Evolutionary conservation across 441 rosid species (phyloP).

Genomic region (Syzygium syzygioides): DNA sequence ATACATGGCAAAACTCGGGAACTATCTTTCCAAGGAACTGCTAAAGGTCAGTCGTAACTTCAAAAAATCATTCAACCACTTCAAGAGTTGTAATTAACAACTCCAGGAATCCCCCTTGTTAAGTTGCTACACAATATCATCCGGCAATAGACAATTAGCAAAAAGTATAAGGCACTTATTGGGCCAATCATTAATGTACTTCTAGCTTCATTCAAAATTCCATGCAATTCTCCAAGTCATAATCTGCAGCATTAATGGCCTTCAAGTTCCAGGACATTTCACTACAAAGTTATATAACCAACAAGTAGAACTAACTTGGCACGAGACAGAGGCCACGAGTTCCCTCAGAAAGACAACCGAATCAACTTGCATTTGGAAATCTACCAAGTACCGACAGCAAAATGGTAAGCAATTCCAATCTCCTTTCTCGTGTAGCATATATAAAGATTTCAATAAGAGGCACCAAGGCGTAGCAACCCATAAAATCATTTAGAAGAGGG

Average conservation of each 20-base stretch:
- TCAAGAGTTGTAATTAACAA: neutral
- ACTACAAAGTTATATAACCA: neutral
- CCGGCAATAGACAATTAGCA: neutral
- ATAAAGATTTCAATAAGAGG: neutral
- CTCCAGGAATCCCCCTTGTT: neutral
- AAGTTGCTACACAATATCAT: neutral
- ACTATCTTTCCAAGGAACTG: neutral
- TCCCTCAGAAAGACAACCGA: neutral
- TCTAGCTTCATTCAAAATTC: neutral
- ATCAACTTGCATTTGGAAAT: neutral
- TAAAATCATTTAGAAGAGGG: neutral
- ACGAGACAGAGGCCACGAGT: neutral
- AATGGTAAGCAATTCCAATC: neutral
- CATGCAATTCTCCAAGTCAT: neutral
- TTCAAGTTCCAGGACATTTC: neutral
- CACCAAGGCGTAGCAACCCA: fast-evolving
- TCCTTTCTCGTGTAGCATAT: neutral
- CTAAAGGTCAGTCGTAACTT: neutral
- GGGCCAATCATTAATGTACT: neutral
- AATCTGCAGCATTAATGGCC: neutral
- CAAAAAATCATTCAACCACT: neutral
- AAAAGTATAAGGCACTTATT: neutral
- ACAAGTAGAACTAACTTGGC: neutral
- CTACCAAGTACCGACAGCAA: neutral
- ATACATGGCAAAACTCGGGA: neutral